Evolutionary conservation across 768 basidiomycete species (phyloP), one percentile per base, ranked within the genome.

Genomic region (Suillus americanus): DNA sequence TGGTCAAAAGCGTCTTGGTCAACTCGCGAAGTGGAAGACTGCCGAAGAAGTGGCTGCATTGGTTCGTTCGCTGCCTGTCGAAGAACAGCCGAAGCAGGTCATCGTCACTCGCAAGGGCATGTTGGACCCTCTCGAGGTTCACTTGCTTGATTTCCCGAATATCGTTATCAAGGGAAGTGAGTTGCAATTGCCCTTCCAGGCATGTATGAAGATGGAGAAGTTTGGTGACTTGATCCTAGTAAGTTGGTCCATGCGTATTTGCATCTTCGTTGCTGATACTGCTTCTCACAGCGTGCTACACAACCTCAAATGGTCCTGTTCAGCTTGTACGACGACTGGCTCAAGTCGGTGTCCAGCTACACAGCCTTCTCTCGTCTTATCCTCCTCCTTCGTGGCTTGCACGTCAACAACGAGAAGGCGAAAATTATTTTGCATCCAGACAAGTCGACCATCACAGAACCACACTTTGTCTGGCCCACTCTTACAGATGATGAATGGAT

Each of bases 121-220:
- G 97, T 87, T 99, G 79, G 95, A 95, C 77, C 93, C 94, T 45
- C 88, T 99, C 62, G 97, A 99, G 82, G 97, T 99, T 65, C 97
- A 99, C 75, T 86, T 99, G 76, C 89, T 99, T 67, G 97, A 99
- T 80, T 99, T 99, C 90, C 97, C 97, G 60, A 99, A 99, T 79
- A 99, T 99, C 69, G 97, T 99, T 78, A 99, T 99, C 83, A 99
- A 99, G 81, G 97, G 97, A 64, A 95, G 93, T 69, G 97, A 99
- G 76, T 82, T 99, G 56, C 97, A 99, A 72, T 81, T 99, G 64
- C 97, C 97, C 0, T 99, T 99, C 95, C 97, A 99, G 79, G 97
- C 97, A 18, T 97, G 95, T 71, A 95, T 99, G 94, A 99, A 99
- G 83, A 96, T 99, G 91, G 97, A 99, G 85, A 98, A 99, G 79